Percentiles rank a stretch among this genome's conserved stretches.
These are phyloP conservation scores for Salix caprea DNA, from an alignment of 345 rosid genomes.

Conservation along the genomic window DNA sequence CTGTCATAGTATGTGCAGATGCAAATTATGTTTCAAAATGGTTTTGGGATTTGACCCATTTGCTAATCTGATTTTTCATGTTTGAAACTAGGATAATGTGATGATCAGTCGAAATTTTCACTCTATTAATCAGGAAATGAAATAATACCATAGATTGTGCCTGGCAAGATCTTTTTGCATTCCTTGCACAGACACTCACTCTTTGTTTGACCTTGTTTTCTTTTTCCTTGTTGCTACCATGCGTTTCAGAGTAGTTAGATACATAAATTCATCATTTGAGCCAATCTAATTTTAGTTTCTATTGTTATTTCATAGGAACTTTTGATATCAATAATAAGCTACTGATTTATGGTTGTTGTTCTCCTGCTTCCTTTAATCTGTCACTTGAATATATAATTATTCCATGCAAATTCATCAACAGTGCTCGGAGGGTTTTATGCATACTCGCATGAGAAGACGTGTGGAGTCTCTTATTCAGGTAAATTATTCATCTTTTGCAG, in stretches of 20 bases:
- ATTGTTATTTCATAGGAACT: background rate
- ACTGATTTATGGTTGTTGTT: background rate
- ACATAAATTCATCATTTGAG: background rate
- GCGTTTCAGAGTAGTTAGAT: background rate
- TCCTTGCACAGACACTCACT: background rate
- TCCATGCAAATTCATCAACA: slow-evolving; percentile 22
- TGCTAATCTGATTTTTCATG: background rate
- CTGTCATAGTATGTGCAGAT: too few species aligned
- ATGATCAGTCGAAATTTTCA: background rate
- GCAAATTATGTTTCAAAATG: background rate
- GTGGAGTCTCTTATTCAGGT: slow-evolving; percentile 94
- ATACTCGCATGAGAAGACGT: slow-evolving; percentile 88
- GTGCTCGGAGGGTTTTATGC: slow-evolving; percentile 98
- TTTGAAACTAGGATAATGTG: background rate
- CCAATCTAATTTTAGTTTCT: background rate
- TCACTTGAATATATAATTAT: slow-evolving; percentile 1
- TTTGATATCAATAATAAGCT: background rate
- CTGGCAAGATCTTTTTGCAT: background rate
- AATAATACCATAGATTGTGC: background rate
- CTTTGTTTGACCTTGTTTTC: background rate
- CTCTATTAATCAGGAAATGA: background rate
- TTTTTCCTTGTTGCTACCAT: background rate
- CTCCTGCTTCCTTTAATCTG: background rate
- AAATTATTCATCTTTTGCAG: background rate
- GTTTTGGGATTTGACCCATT: background rate